phyloP scores from a whole-genome alignment of 2,329 filamentous ascomycete genomes.

The Aspergillus nomiae region DNA sequence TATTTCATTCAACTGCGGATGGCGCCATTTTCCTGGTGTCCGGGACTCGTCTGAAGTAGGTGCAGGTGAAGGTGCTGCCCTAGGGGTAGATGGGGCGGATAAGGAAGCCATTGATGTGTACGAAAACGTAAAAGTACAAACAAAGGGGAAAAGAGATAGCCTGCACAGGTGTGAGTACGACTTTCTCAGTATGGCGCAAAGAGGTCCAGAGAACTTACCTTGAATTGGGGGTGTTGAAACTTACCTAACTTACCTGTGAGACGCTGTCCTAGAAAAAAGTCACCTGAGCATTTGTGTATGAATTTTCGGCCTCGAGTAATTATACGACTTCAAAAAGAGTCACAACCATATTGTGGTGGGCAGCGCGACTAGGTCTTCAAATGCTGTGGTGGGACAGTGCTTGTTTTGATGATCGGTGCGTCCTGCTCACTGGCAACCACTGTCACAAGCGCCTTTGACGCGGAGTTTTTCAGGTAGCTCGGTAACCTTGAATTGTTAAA shows the following conservation, averaged over 20 bases:
- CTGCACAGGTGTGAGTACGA: neutral
- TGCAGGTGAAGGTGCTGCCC: slow-evolving; percentile 28
- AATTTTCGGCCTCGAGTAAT: neutral
- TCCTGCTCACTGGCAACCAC: slow-evolving; percentile 15
- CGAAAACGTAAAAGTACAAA: slow-evolving; percentile 6
- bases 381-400: slow-evolving; percentile 3
- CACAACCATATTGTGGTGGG: slow-evolving; percentile 9
- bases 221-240: slow-evolving; percentile 7
- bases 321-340: slow-evolving; percentile 2
- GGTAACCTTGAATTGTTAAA: slow-evolving; percentile 5
- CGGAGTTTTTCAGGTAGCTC: slow-evolving; percentile 21
- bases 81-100: slow-evolving; percentile 46
- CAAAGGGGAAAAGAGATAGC: neutral
- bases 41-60: slow-evolving; percentile 35
- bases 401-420: slow-evolving; percentile 24
- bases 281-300: slow-evolving; percentile 12
- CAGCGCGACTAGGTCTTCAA: neutral
- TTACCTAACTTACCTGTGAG: slow-evolving; percentile 20
- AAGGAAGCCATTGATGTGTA: slow-evolving; percentile 35
- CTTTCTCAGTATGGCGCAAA: slow-evolving; percentile 3
- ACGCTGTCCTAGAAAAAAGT: neutral
- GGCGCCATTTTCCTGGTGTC: slow-evolving; percentile 79
- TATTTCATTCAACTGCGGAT: slow-evolving; percentile 87
- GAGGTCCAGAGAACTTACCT: slow-evolving; percentile 22
- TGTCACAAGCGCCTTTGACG: slow-evolving; percentile 23